Evolutionary conservation across 192 early-diverging fungal genomes (phyloP), one percentile per base, ranked within the genome.

Genomic region (Coemansia sp.): DNA sequence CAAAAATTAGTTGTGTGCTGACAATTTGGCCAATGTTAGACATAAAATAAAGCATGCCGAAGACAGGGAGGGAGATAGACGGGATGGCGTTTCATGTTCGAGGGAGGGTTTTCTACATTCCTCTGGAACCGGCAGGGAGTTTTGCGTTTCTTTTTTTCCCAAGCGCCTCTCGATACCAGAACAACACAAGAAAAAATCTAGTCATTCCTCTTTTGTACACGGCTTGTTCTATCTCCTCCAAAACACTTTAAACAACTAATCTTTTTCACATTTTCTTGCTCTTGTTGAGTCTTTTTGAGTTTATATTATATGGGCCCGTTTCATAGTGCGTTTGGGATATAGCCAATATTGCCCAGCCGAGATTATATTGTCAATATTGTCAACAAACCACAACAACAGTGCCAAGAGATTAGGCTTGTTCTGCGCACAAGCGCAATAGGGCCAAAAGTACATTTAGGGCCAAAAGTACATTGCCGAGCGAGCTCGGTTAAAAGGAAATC

Each of bases 141-240:
- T 42, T 60, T 60, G 10, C 59, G 42, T 49, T 17, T 23, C 48
- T n/a, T 54, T 54, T 22, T 54, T 56, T 15, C 54, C 31, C 26
- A 51, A 62, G 46, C 60, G 60, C 44, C 48, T 62, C 34, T 46
- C 19, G 2, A 44, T 23, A 19, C 19, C n/a, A 56, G 25, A 8
- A 53, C 49, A 51, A 54, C 40, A 42, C 11, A 4, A 42, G 2
- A 42, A n/a, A 15, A 42, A 42, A 15, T 12, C 15, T 42, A 12
- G 54, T 5, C 12, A 56, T 36, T 36, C 34, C 54, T 31, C 23
- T 54, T 54, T 54, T 56, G 28, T 56, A 28, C 25, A n/a, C 54
- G 36, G 37, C 25, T 56, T 53, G 26, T 31, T 53, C 34, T 56
- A 19, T 36, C 52, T 53, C 15, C 22, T 53, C 52, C 54, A 56